A percentile compares a stretch with the other conserved stretches of the same genome.
These are phyloP conservation scores for Strobilomyces confusus DNA, from an alignment of 768 basidiomycete species.

Conservation along the genomic window DNA sequence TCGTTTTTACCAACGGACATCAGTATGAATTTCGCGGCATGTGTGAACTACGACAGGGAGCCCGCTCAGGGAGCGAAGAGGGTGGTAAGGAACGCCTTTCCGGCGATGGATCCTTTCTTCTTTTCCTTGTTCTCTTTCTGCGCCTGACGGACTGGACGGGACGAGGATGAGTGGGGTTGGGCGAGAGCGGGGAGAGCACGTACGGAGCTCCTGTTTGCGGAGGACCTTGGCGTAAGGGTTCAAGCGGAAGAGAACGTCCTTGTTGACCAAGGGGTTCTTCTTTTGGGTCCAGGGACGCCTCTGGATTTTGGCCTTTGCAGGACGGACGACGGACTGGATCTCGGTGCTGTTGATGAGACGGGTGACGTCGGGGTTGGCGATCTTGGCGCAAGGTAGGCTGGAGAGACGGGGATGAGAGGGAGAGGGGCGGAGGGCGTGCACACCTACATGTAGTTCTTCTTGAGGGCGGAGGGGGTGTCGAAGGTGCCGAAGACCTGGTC, in stretches of 20 bases:
- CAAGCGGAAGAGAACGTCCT: conserved; percentile 90
- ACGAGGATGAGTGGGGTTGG: conserved; percentile 4
- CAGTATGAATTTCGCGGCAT: conserved; percentile 17
- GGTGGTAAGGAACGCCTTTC: conserved; percentile 79
- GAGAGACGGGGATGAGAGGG: neutral
- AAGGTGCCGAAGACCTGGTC: conserved; percentile 96
- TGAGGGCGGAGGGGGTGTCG: conserved; percentile 78
- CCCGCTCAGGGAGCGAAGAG: conserved; percentile 75
- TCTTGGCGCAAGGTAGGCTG: conserved; percentile 94
- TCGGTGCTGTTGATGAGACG: conserved; percentile 97
- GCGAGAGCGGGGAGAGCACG: conserved; percentile 32
- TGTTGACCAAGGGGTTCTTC: conserved; percentile 98
- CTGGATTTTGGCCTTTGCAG: conserved; percentile 76
- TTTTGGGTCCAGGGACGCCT: conserved; percentile 98
- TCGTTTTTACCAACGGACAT: too few species aligned
- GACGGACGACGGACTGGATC: conserved; percentile 95
- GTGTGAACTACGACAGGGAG: neutral
- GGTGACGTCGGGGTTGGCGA: conserved; percentile 94
- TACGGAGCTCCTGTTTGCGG: conserved; percentile 84
- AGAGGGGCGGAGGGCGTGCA: neutral
- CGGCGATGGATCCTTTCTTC: conserved; percentile 67
- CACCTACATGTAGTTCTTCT: conserved; percentile 84
- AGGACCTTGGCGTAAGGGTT: conserved; percentile 98
- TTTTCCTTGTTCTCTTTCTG: conserved; percentile 52
- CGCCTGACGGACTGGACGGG: conserved; percentile 61